Conservation (phyloP, 192 early-diverging fungal genomes). For the Linderina pennispora region DNA sequence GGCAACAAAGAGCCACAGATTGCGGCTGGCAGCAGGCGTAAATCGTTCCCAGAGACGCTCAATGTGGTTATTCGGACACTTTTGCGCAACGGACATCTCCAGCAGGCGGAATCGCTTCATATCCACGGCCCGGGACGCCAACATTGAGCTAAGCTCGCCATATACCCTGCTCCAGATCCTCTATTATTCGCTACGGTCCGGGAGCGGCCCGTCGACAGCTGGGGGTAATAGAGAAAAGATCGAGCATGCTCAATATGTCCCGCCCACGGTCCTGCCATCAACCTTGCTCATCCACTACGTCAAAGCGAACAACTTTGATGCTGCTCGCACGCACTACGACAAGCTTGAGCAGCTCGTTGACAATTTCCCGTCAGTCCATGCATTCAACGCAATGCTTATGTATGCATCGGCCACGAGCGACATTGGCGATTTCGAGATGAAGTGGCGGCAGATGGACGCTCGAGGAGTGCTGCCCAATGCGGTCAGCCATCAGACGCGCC, state of each 20-base stretch:
- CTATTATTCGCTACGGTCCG: constrained; percentile 3
- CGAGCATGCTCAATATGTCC: constrained; percentile 2
- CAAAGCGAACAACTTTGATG: constrained; percentile 3
- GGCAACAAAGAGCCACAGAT: background rate
- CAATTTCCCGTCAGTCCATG: constrained; percentile 10
- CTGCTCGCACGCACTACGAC: constrained; percentile 5
- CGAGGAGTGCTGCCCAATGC: constrained; percentile 14
- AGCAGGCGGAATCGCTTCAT: constrained; percentile 13
- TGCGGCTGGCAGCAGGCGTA: constrained; percentile 5
- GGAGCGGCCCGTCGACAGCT: background rate
- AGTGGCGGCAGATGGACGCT: constrained; percentile 28
- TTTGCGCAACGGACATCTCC: constrained; percentile 10
- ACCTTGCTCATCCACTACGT: constrained; percentile 9
- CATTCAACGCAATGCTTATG: constrained; percentile 19
- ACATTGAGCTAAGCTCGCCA: constrained; percentile 1
- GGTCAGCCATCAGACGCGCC: constrained; percentile 11
- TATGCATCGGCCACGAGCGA: constrained; percentile 7
- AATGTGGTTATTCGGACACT: constrained; percentile 11
- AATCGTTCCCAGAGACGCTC: constrained; percentile 14
- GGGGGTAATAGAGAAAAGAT: background rate
- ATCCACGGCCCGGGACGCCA: constrained; percentile 7
- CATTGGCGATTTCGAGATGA: constrained; percentile 6
- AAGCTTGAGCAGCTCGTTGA: constrained; percentile 13
- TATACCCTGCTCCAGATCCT: constrained; percentile 14
- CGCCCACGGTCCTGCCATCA: constrained; percentile 4